A percentile compares a stretch with the other conserved stretches of the same genome.
These are phyloP conservation scores for Babesia ovis DNA, from an alignment of 169 alveolate genomes.

Conservation along the genomic window DNA sequence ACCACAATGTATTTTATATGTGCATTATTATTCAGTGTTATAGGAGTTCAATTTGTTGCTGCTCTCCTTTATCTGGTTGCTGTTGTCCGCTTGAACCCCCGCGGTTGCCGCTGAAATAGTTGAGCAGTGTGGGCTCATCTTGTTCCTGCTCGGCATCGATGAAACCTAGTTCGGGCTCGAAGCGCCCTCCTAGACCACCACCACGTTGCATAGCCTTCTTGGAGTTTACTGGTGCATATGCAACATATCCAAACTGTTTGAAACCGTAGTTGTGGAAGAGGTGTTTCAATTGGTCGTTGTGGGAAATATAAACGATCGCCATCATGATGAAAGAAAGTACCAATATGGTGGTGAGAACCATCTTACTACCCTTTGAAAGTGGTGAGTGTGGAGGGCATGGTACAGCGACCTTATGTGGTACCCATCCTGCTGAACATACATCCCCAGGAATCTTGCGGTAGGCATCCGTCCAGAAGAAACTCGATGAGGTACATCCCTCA, in stretches of 20 bases:
- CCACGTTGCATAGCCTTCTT: slow-evolving; percentile 51
- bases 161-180: slow-evolving; percentile 81
- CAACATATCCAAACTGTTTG: slow-evolving; percentile 71
- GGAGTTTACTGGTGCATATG: slow-evolving; percentile 70
- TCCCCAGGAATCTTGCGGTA: slow-evolving; percentile 97
- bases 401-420: slow-evolving; percentile 86
- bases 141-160: slow-evolving; percentile 82
- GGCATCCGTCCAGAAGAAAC: slow-evolving; percentile 81
- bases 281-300: slow-evolving; percentile 49
- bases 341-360: slow-evolving; percentile 45
- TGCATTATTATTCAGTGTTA: slow-evolving; percentile 9
- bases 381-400: slow-evolving; percentile 91
- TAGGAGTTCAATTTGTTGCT: slow-evolving; percentile 53
- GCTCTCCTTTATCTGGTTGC: not conserved
- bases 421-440: slow-evolving; percentile 95
- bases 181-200: slow-evolving; percentile 54
- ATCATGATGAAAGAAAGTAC: slow-evolving; percentile 50
- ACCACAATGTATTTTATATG: not conserved
- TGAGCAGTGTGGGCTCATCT: slow-evolving; percentile 79
- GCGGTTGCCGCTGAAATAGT: slow-evolving; percentile 46
- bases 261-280: slow-evolving; percentile 71
- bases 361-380: slow-evolving; percentile 71
- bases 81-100: not conserved
- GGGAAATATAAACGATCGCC: slow-evolving; percentile 56
- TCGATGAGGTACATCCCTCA: slow-evolving; percentile 78